These are phyloP conservation scores for Penicillium parvum DNA, from an alignment of 495 filamentous ascomycete species.

Conservation along the genomic window DNA sequence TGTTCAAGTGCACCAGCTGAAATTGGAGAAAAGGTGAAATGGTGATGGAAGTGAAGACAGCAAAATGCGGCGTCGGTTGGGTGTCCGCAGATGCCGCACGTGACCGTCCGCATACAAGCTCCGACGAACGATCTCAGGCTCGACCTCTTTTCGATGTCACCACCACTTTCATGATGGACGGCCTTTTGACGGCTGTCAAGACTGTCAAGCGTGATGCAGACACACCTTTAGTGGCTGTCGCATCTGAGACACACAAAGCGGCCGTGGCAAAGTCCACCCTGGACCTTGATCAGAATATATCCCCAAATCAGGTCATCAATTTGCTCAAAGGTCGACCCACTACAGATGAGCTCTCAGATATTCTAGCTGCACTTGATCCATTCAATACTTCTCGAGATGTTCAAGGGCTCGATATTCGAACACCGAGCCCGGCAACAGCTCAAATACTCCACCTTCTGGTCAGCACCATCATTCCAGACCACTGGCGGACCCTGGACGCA, in stretches of 20 bases:
- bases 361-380: constrained; percentile 51
- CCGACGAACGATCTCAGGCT: constrained; percentile 11
- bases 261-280: constrained; percentile 8
- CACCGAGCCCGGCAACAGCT: constrained; percentile 59
- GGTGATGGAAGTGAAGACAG: constrained; percentile 14
- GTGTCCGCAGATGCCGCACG: constrained; percentile 22
- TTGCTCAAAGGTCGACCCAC: constrained; percentile 62
- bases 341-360: constrained; percentile 48
- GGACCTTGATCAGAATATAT: constrained; percentile 25
- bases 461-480: constrained; percentile 65
- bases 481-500: constrained; percentile 62
- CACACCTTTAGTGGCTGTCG: constrained; percentile 17
- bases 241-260: constrained; percentile 9
- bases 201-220: constrained; percentile 28
- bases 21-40: constrained; percentile 1
- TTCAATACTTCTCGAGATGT: constrained; percentile 25
- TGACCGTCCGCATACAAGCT: constrained; percentile 33
- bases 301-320: constrained; percentile 57
- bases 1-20: not conserved
- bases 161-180: constrained; percentile 32
- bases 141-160: constrained; percentile 1
- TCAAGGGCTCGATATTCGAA: constrained; percentile 52
- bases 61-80: constrained; percentile 13
- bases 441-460: constrained; percentile 69
- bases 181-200: constrained; percentile 39